A percentile compares a stretch with the other conserved stretches of the same genome.
Conservation (phyloP, 306 rosid genomes). For the Albizia julibrissin region DNA sequence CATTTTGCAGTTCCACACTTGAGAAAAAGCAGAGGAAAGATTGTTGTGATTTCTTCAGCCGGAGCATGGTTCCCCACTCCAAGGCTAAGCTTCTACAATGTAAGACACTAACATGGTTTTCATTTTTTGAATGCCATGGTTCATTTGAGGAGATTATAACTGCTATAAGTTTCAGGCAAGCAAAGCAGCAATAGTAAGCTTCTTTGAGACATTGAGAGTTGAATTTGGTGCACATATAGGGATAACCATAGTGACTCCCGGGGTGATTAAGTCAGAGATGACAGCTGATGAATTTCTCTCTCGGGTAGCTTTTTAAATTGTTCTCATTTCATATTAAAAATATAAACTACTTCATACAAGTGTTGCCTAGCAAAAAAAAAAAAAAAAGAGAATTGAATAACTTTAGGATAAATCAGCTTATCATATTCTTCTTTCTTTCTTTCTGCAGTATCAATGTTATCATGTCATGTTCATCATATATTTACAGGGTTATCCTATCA, state of each 20-base stretch:
- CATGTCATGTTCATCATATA: too few relatives aligned
- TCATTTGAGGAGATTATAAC: background rate
- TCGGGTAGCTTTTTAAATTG: background rate
- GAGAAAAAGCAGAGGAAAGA: conserved; percentile 28
- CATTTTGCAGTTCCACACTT: conserved; percentile 12
- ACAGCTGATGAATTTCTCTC: background rate
- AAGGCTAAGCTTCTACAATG: conserved; percentile 12
- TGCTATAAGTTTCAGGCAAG: conserved; percentile 28
- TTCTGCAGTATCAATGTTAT: background rate
- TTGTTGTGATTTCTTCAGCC: conserved; percentile 14
- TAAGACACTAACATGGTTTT: background rate
- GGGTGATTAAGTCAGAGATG: background rate
- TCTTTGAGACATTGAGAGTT: conserved; percentile 33
- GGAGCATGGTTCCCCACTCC: background rate
- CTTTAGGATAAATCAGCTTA: background rate
- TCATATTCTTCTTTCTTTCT: too few relatives aligned
- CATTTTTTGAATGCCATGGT: background rate
- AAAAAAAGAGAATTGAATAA: background rate
- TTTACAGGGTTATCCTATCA: background rate
- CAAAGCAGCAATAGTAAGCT: conserved; percentile 37
- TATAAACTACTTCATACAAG: background rate
- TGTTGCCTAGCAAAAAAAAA: background rate
- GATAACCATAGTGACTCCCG: conserved; percentile 35
- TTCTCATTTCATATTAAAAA: background rate
- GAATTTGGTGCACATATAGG: conserved; percentile 27